Percentiles rank a stretch among this genome's conserved stretches.
These are phyloP conservation scores for Chaetomium fimeti DNA, from an alignment of 495 filamentous ascomycete genomes.

Conservation along the genomic window DNA sequence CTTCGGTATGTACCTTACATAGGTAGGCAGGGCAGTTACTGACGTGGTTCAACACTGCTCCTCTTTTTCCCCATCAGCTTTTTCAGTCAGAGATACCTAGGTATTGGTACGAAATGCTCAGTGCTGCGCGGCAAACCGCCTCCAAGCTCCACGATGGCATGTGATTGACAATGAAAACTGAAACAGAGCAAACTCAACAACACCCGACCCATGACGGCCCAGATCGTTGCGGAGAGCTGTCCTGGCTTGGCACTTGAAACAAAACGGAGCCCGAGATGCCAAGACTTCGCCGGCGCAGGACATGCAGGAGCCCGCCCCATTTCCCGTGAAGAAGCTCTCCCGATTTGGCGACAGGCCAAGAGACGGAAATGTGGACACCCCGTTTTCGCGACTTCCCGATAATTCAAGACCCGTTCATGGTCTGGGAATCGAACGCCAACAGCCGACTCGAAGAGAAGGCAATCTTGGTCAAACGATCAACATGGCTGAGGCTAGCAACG, in stretches of 20 bases:
- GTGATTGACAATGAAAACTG: too few relatives aligned
- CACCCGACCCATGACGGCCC: neutral
- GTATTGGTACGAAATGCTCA: too few relatives aligned
- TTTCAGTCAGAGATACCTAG: too few relatives aligned
- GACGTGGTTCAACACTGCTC: too few relatives aligned
- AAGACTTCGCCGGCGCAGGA: too few relatives aligned
- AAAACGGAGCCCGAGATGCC: neutral
- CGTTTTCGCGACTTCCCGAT: neutral
- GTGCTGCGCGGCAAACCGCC: too few relatives aligned
- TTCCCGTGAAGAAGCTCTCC: slow-evolving; percentile 14
- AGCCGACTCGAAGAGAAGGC: neutral
- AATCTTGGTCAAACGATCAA: neutral
- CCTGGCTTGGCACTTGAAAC: slow-evolving; percentile 11
- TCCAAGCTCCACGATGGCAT: too few relatives aligned
- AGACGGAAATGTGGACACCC: neutral
- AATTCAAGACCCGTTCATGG: too few relatives aligned
- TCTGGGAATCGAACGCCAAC: neutral
- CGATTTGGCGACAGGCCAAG: slow-evolving; percentile 12
- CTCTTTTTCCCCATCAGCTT: too few relatives aligned
- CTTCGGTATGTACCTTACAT: too few relatives aligned
- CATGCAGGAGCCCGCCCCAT: neutral
- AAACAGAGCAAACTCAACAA: too few relatives aligned
- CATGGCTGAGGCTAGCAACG: slow-evolving; percentile 29
- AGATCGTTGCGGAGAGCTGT: neutral
- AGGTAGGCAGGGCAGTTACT: too few relatives aligned